These are phyloP conservation scores for Helichrysum umbraculigerum DNA, from an alignment of 129 eudicot genomes.

Conservation along the genomic window DNA sequence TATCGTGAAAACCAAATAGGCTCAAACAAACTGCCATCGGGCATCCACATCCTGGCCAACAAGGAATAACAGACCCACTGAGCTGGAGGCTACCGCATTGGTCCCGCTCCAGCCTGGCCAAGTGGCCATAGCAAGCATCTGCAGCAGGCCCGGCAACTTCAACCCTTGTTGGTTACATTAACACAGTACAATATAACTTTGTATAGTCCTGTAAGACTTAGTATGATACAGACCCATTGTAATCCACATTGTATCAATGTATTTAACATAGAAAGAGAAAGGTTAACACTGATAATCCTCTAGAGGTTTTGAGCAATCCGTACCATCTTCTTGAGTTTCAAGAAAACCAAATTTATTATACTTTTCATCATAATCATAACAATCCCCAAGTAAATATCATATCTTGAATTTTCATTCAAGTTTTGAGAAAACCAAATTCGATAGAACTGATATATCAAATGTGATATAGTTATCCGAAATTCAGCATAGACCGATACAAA, in stretches of 20 bases:
- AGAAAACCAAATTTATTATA: background rate
- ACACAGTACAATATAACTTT: background rate
- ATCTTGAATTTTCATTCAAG: conserved; percentile 11
- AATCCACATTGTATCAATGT: background rate
- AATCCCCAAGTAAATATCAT: background rate
- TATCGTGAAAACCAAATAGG: background rate
- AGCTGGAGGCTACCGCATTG: background rate
- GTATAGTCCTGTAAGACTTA: background rate
- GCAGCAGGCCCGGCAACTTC: background rate
- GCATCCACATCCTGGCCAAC: too few species aligned
- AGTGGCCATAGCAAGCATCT: background rate
- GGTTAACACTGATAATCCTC: background rate
- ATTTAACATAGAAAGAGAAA: background rate
- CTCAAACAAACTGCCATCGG: background rate
- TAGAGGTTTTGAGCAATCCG: background rate
- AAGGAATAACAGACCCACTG: background rate
- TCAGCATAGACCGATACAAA: conserved; percentile 14
- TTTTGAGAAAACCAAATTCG: background rate
- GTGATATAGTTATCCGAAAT: conserved; percentile 25
- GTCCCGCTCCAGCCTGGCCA: background rate
- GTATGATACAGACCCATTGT: background rate
- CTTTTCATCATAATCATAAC: background rate
- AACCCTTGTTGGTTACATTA: background rate
- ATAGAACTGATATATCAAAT: conserved; percentile 18
- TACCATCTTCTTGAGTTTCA: background rate